Conservation (phyloP, 2,329 filamentous ascomycete genomes). For the Sclerotinia borealis region DNA sequence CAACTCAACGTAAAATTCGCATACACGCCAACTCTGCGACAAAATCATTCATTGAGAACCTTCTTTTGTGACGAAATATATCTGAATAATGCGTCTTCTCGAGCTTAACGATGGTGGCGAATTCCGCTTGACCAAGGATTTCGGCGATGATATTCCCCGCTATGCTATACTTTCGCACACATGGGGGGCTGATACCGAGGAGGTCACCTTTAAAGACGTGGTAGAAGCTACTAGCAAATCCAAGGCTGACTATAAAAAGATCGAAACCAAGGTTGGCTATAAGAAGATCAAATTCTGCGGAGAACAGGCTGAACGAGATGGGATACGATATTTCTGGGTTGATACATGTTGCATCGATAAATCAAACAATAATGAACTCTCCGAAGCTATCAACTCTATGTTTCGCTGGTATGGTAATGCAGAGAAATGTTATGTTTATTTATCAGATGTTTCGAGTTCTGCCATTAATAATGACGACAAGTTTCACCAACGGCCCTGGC, state of each 20-base stretch:
- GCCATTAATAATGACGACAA: neutral
- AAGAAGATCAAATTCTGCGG: neutral
- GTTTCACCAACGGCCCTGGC: too few species aligned
- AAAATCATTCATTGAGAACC: too few species aligned
- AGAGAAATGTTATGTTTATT: neutral
- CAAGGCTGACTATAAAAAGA: neutral
- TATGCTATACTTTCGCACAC: conserved; percentile 8
- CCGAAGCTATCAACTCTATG: neutral
- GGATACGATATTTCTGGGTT: neutral
- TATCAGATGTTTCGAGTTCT: neutral
- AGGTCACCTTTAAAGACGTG: neutral
- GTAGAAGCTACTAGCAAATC: neutral
- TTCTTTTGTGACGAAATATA: too few species aligned
- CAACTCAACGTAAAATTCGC: too few species aligned
- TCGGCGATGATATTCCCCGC: too few species aligned
- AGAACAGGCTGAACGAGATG: conserved; percentile 1
- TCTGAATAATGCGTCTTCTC: too few species aligned
- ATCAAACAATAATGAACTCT: neutral
- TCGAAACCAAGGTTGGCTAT: neutral
- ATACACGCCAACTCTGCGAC: too few species aligned
- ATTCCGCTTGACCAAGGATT: too few species aligned
- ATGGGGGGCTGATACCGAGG: neutral
- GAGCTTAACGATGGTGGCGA: too few species aligned
- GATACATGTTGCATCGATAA: conserved; percentile 7
- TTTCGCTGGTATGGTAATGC: neutral